These are phyloP conservation scores for Vigna radiata DNA, from an alignment of 306 rosid genomes.

Conservation along the genomic window DNA sequence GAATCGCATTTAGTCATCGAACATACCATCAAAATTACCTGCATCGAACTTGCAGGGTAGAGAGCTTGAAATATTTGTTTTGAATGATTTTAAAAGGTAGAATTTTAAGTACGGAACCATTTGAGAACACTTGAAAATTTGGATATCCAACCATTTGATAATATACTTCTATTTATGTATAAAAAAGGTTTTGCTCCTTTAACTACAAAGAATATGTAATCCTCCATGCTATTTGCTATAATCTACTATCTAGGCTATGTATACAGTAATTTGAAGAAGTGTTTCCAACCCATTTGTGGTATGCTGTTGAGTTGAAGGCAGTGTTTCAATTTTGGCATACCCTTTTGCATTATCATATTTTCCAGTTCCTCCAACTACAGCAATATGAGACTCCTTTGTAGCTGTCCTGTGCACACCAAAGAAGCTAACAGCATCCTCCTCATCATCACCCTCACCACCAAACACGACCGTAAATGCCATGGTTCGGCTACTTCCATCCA, in stretches of 20 bases:
- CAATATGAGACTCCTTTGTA: slow-evolving; percentile 44
- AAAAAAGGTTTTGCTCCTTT: neutral
- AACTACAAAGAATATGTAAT: neutral
- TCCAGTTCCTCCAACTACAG: slow-evolving; percentile 55
- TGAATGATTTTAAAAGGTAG: too few species aligned
- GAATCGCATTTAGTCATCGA: too few species aligned
- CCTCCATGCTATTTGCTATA: neutral
- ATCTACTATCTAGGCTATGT: slow-evolving; percentile 7
- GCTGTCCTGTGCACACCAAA: slow-evolving; percentile 52
- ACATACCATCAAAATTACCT: too few species aligned
- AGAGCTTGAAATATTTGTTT: too few species aligned
- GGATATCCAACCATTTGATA: too few species aligned
- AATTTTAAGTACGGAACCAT: too few species aligned
- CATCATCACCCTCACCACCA: slow-evolving; percentile 3
- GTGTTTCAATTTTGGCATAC: slow-evolving; percentile 47
- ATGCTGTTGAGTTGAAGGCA: slow-evolving; percentile 23
- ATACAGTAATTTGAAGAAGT: slow-evolving; percentile 46
- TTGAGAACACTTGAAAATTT: too few species aligned
- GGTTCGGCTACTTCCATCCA: slow-evolving; percentile 57
- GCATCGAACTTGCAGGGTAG: too few species aligned
- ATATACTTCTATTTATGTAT: neutral
- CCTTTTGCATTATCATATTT: slow-evolving; percentile 52
- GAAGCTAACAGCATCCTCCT: slow-evolving; percentile 47
- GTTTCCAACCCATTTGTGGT: slow-evolving; percentile 38
- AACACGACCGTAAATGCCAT: slow-evolving; percentile 51